Evolutionary conservation across 495 filamentous ascomycete genomes (phyloP), one percentile per base, ranked within the genome.

Genomic region (Poronia punctata): DNA sequence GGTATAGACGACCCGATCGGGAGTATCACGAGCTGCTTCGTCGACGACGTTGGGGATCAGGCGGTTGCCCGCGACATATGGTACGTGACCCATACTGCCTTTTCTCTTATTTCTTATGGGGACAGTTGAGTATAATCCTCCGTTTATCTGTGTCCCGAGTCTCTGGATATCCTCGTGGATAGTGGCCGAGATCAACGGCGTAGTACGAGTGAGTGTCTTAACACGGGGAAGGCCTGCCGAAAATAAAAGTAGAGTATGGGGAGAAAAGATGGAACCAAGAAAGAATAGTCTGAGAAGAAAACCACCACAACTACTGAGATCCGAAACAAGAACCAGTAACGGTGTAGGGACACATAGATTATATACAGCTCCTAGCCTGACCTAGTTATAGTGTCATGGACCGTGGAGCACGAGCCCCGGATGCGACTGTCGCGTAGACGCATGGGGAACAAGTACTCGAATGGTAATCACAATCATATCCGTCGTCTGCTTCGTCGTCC

Each of bases 31-130:
- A 9, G 68, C 66, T 19, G 50, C 51, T n/a, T 65, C 52, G 35
- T 74, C 72, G 24, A 74, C 52, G 25, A 59, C 46, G 7, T 40
- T 40, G 16, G 54, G 54, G 7, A 56, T 35, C 14, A 58, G 46
- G 18, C 57, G 49, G 30, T 45, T 38, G 30, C 48, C 48, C 1
- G 43, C 36, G 24, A 39, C 17, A 23, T 19, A 16, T 8, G 35
- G 35, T 9, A 30, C 24, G 43, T 34, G 26, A 33, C 35, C 30
- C 43, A 46, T 46, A n/a, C n/a, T n/a, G n/a, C n/a, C n/a, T n/a
- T n/a, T n/a, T n/a, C n/a, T n/a, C n/a, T n/a, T n/a, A n/a, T n/a
- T n/a, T n/a, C n/a, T n/a, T n/a, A n/a, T n/a, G n/a, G n/a, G n/a
- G n/a, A n/a, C n/a, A n/a, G n/a, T n/a, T n/a, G n/a, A n/a, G n/a